These are phyloP conservation scores for Verticillium zaregamsianum DNA, from an alignment of 2,329 filamentous ascomycete species.

Conservation along the genomic window DNA sequence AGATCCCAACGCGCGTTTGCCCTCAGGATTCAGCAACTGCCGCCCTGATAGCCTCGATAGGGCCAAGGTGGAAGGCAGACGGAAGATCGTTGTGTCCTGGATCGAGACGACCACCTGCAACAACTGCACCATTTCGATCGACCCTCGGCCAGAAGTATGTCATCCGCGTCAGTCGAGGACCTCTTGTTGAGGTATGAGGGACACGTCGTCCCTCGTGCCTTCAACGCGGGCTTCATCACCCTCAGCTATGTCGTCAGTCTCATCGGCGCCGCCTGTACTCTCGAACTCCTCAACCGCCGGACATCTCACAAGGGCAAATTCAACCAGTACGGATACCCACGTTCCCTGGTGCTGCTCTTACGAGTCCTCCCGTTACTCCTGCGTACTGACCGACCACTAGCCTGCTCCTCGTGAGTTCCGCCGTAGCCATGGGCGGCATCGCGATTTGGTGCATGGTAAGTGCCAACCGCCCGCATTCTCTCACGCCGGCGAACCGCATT, in stretches of 20 bases:
- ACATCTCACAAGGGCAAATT: slow-evolving; percentile 64
- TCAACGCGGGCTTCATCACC: slow-evolving; percentile 59
- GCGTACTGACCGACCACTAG: slow-evolving; percentile 27
- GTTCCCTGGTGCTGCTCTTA: background rate
- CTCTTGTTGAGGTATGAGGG: slow-evolving; percentile 37
- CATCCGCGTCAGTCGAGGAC: slow-evolving; percentile 12
- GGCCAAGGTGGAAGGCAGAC: background rate
- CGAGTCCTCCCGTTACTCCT: background rate
- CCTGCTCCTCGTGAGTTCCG: slow-evolving; percentile 58
- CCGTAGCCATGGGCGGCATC: slow-evolving; percentile 69
- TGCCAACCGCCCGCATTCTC: slow-evolving; percentile 26
- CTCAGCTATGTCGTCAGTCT: slow-evolving; percentile 74
- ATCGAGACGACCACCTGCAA: background rate
- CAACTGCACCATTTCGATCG: background rate
- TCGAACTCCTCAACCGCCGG: slow-evolving; percentile 76
- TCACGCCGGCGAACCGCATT: slow-evolving; percentile 29
- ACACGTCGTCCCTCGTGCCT: slow-evolving; percentile 42
- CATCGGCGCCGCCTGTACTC: slow-evolving; percentile 71
- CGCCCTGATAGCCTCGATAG: background rate
- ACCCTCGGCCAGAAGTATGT: slow-evolving; percentile 1
- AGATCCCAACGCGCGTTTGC: background rate
- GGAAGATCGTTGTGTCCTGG: background rate
- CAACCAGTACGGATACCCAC: slow-evolving; percentile 57
- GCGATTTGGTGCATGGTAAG: slow-evolving; percentile 67
- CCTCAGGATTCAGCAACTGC: background rate